Conservation (phyloP, 2,329 filamentous ascomycete species). For the Xylariales sp. region DNA sequence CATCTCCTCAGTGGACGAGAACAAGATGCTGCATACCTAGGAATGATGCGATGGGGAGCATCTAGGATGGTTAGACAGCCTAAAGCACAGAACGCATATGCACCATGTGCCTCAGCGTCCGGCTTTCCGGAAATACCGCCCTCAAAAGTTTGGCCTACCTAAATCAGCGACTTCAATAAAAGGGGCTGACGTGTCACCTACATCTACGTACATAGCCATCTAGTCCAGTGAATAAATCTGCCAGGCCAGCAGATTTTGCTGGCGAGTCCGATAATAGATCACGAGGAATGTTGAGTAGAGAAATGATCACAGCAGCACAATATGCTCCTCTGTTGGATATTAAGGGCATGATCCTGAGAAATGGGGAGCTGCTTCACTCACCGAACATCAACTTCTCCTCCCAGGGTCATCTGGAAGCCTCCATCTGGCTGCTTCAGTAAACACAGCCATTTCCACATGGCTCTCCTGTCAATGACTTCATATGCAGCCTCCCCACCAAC, state of each 20-base stretch:
- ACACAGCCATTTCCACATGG: conserved; percentile 89
- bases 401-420: conserved; percentile 81
- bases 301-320: conserved; percentile 81
- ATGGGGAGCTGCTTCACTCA: conserved; percentile 35
- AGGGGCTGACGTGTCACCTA: conserved; percentile 38
- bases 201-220: conserved; percentile 77
- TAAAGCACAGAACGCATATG: conserved; percentile 91
- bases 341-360: neutral
- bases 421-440: conserved; percentile 80
- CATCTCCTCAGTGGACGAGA: conserved; percentile 29
- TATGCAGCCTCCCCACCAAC: conserved; percentile 73
- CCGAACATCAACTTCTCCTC: conserved; percentile 91
- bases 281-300: conserved; percentile 77
- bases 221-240: conserved; percentile 66
- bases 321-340: conserved; percentile 67
- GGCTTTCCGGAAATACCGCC: conserved; percentile 86
- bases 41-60: conserved; percentile 68
- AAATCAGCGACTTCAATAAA: conserved; percentile 14
- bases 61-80: conserved; percentile 85
- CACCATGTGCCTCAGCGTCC: conserved; percentile 87
- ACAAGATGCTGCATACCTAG: conserved; percentile 50
- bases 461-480: conserved; percentile 70
- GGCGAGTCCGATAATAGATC: conserved; percentile 70
- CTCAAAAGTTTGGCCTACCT: conserved; percentile 82
- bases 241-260: conserved; percentile 56